A percentile compares a stretch with the other conserved stretches of the same genome.
Evolutionary conservation across 2,329 filamentous ascomycete genomes (phyloP).

Genomic region (Cercospora zeae-maydis): DNA sequence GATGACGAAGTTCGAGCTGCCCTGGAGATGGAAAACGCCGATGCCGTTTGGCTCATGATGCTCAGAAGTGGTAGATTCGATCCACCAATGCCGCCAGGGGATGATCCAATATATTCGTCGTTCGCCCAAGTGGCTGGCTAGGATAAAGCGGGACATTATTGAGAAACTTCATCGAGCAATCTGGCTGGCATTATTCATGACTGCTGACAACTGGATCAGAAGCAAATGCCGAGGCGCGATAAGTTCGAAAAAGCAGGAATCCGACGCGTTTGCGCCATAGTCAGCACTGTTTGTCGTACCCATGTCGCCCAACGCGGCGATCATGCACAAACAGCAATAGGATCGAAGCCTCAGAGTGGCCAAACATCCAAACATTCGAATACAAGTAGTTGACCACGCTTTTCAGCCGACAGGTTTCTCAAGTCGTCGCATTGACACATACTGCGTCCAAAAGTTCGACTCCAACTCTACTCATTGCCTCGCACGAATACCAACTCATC

Average conservation of each 20-base stretch:
- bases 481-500: neutral
- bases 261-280: slow-evolving; percentile 3
- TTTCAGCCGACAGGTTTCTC: neutral
- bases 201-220: neutral
- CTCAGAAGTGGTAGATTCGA: slow-evolving; percentile 29
- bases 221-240: neutral
- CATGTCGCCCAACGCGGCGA: slow-evolving; percentile 10
- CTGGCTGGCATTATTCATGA: neutral
- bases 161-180: neutral
- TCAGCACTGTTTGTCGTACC: slow-evolving; percentile 12
- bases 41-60: slow-evolving; percentile 71
- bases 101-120: neutral
- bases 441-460: neutral
- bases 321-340: slow-evolving; percentile 14
- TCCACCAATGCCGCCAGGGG: slow-evolving; percentile 2
- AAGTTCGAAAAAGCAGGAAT: neutral
- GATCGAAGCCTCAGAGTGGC: neutral
- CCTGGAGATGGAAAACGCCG: slow-evolving; percentile 63
- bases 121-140: slow-evolving; percentile 17
- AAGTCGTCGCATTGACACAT: neutral
- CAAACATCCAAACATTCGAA: slow-evolving; percentile 17
- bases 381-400: slow-evolving; percentile 11
- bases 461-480: neutral
- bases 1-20: slow-evolving; percentile 51
- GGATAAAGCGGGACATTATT: neutral